Base-by-base conservation (phyloP, 1,139 yeast genomes). In the Nakaseomyces kungkrabaensis region DNA sequence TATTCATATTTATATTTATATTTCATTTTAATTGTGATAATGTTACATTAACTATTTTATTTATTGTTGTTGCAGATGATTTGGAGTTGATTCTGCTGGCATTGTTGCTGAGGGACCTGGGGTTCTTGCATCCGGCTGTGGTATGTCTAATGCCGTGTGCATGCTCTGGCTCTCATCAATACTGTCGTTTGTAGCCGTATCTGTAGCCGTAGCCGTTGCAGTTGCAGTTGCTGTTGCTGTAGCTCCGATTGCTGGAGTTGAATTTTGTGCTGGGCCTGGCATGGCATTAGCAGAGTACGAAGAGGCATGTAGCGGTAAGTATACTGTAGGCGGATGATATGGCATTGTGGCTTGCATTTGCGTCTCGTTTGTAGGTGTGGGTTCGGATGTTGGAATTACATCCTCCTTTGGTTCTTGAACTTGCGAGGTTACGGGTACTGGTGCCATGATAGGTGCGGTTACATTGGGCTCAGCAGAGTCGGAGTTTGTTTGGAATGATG, bases 91-190 rank as follows among this genome's bases (percentile, higher is more conserved):
- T 25, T 38, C 42, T 3, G 42, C 42, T 4, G 42, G 31, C 29
- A 38, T 38, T 26, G 42, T 24, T 11, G 27, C 6, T 5, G 42
- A 13, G 5, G 29, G 5, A 6, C 40, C 42, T 36, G 42, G 42
- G 6, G 42, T 38, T 10, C 25, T 13, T 13, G 38, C 24, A 11
- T 37, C 40, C 8, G 29, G 17, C 13, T 38, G 42, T 4, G 42
- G 31, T 11, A 38, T 38, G 13, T 38, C 42, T 8, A 38, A 31
- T 7, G 42, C 42, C 7, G 42, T 38, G 17, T 38, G 42, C 42
- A 38, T 38, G 42, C 42, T 38, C 42, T 38, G 42, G 31, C 42
- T 38, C 2, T 36, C 38, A 31, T 38, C 42, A 11, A 38, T 38
- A 11, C 42, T 38, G 31, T 38, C 42, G 42, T 37, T 33, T 17